Base-by-base conservation (phyloP, 2,329 filamentous ascomycete genomes). In the Penicillium sp. region DNA sequence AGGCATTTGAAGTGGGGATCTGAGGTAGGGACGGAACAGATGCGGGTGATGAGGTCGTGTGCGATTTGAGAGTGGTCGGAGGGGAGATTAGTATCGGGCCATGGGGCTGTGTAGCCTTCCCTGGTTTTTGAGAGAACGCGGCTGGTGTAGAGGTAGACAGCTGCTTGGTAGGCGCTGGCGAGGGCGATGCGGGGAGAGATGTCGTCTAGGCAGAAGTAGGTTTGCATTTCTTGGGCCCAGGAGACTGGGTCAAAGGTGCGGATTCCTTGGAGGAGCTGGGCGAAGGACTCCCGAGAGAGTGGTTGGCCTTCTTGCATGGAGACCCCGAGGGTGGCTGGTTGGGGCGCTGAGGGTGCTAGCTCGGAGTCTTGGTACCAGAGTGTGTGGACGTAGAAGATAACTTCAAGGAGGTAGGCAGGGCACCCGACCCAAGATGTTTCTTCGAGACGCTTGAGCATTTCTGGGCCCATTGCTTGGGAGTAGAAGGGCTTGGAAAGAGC, bases 181-280 rank as follows among this genome's bases (percentile, higher is more conserved):
- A 83, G 78, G 52, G 74, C 73, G 50, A 84, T 78, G 51, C 78
- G 79, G 60, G 75, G 71, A 48, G 77, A 73, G 13, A 84, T 69
- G 16, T 79, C 74, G 1, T 75, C 66, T 26, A 84, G 79, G 69
- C 80, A 83, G 37, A 67, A 63, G 54, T 65, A 72, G n/a, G 65
- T 60, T 60, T 75, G 73, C 64, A 76, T 72, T 46, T 71, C 68
- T 51, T 73, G 64, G 31, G 74, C 70, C 74, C 74, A 77, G 46
- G 67, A 58, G 16, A 67, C 58, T 11, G 74, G 70, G 44, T 77
- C 70, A 52, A 77, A 76, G 41, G 69, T 67, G 57, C 73, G 70
- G 44, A 77, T 77, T 48, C 75, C 70, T 16, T 70, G 67, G 16
- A 76, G 63, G 35, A 77, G 68, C 16, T 63, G 68, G 7, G 60